Conservation (phyloP, 106 monocot genomes). For the Amphibolis antarctica region DNA sequence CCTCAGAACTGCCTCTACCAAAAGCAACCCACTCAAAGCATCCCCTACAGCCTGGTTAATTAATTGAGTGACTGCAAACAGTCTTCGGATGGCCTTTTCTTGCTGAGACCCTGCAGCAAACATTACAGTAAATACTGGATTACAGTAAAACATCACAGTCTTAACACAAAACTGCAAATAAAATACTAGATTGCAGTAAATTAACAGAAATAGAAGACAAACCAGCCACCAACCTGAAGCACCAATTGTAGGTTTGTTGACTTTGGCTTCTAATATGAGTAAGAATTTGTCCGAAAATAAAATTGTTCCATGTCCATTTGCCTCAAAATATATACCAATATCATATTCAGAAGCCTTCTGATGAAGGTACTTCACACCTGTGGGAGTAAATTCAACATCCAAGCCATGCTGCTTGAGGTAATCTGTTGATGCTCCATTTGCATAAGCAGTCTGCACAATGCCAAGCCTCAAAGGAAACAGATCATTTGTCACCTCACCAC, state of each 20-base stretch:
- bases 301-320: slow-evolving; percentile 89
- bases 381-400: slow-evolving; percentile 73
- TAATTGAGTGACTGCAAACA: slow-evolving; percentile 61
- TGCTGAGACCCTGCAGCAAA: slow-evolving; percentile 38
- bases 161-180: neutral
- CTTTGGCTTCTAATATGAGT: slow-evolving; percentile 21
- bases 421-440: slow-evolving; percentile 87
- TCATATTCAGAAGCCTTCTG: slow-evolving; percentile 82
- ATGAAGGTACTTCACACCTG: slow-evolving; percentile 87
- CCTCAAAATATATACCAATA: slow-evolving; percentile 92
- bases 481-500: slow-evolving; percentile 1
- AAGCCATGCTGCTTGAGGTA: slow-evolving; percentile 58
- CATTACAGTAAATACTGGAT: too few relatives aligned
- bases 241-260: slow-evolving; percentile 27
- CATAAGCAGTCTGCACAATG: slow-evolving; percentile 89
- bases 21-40: slow-evolving; percentile 80
- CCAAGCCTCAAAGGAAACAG: slow-evolving; percentile 45
- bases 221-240: slow-evolving; percentile 33
- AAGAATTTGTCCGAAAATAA: slow-evolving; percentile 59
- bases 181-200: neutral
- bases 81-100: slow-evolving; percentile 58
- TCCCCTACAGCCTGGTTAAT: slow-evolving; percentile 95
- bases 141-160: neutral
- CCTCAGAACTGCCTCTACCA: slow-evolving; percentile 71
- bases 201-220: neutral